Conservation (phyloP, 148 eudicot species). For the Rhododendron griersonianum region DNA sequence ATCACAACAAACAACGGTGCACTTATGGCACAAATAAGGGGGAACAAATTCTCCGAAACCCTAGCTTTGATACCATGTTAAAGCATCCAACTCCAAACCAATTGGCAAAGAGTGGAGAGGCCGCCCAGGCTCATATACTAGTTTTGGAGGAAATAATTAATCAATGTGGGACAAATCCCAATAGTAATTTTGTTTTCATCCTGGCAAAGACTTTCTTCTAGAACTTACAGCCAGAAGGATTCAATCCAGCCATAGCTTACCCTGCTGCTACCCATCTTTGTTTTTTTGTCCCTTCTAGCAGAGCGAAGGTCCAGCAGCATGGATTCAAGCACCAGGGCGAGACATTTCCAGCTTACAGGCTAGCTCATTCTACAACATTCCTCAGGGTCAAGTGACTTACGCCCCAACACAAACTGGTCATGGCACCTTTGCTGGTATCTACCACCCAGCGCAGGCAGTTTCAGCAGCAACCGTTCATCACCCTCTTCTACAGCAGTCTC, state of each 20-base stretch:
- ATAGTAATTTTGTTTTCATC: background rate
- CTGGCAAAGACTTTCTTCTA: background rate
- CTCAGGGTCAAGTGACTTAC: slow-evolving; percentile 64
- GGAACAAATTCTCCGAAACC: too few relatives aligned
- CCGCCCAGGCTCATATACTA: too few relatives aligned
- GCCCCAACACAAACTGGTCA: slow-evolving; percentile 58
- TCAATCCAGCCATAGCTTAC: background rate
- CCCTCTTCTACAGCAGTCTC: slow-evolving; percentile 77
- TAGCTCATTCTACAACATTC: slow-evolving; percentile 66
- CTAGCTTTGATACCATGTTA: too few relatives aligned
- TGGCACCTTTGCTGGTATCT: slow-evolving; percentile 52
- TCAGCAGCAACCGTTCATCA: slow-evolving; percentile 56
- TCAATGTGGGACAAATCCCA: too few relatives aligned
- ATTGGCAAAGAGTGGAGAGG: too few relatives aligned
- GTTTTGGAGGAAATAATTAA: too few relatives aligned
- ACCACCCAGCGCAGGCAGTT: slow-evolving; percentile 63
- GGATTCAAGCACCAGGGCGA: slow-evolving; percentile 65
- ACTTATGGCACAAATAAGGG: too few relatives aligned
- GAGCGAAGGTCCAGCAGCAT: slow-evolving; percentile 71
- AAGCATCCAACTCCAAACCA: too few relatives aligned
- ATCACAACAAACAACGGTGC: too few relatives aligned
- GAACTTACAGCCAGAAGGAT: background rate
- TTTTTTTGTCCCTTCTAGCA: slow-evolving; percentile 22
- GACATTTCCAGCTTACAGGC: slow-evolving; percentile 62
- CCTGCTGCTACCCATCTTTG: background rate